Evolutionary conservation across 1,139 yeast species (phyloP).

Genomic region (Candida sojae): DNA sequence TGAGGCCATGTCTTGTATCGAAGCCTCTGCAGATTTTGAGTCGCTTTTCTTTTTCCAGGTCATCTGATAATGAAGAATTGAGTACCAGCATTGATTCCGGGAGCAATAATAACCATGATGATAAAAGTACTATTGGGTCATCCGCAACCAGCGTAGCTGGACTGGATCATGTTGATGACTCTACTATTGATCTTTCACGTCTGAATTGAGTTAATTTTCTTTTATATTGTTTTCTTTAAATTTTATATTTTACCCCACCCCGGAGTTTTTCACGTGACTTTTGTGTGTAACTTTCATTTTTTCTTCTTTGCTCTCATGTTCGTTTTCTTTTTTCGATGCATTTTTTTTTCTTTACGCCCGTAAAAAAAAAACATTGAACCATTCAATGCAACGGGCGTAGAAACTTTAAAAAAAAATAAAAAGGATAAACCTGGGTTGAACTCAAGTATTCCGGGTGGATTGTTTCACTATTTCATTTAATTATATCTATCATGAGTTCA

Average conservation of each 20-base stretch:
- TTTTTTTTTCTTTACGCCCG: not conserved
- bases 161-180: constrained; percentile 10
- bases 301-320: not conserved
- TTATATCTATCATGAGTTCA: not conserved
- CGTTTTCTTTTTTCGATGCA: not conserved
- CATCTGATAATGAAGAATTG: constrained; percentile 16
- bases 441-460: not conserved
- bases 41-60: constrained; percentile 14
- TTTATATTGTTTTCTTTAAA: not conserved
- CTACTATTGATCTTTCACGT: constrained; percentile 8
- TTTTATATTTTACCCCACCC: not conserved
- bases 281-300: not conserved
- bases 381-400: not conserved
- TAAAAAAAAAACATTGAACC: not conserved
- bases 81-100: constrained; percentile 31
- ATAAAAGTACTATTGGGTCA: constrained; percentile 7
- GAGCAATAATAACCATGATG: constrained; percentile 5
- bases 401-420: not conserved
- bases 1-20: constrained; percentile 14
- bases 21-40: constrained; percentile 32
- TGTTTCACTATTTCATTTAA: not conserved
- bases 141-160: constrained; percentile 5
- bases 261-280: constrained; percentile 3
- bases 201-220: not conserved
- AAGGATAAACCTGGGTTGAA: too few relatives aligned